These are phyloP conservation scores for Spathaspora sp. DNA, from an alignment of 1,139 yeast genomes.

Conservation along the genomic window DNA sequence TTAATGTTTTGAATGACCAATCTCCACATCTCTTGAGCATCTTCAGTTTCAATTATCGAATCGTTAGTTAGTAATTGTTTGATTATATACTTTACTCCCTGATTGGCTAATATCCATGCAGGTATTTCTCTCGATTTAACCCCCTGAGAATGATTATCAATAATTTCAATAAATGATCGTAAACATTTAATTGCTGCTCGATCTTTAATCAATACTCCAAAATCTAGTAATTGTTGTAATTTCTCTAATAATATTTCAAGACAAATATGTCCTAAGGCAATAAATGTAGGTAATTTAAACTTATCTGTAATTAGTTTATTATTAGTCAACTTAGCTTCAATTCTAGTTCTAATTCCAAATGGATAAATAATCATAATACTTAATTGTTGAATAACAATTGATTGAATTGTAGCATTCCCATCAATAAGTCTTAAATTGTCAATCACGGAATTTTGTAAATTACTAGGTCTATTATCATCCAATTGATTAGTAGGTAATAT, in stretches of 20 bases:
- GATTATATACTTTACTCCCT: constrained; percentile 26
- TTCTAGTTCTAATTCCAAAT: constrained; percentile 56
- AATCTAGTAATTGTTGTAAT: constrained; percentile 26
- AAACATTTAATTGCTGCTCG: constrained; percentile 38
- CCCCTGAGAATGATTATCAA: constrained; percentile 38
- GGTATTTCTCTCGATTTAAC: constrained; percentile 21
- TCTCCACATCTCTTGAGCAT: constrained; percentile 42
- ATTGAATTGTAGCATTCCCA: constrained; percentile 30
- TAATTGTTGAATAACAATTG: constrained; percentile 52
- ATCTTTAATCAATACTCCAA: constrained; percentile 40
- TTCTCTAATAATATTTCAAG: constrained; percentile 40
- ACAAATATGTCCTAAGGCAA: constrained; percentile 57
- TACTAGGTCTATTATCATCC: constrained; percentile 44
- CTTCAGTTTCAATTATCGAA: constrained; percentile 7
- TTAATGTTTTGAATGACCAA: constrained; percentile 42
- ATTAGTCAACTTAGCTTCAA: constrained; percentile 34
- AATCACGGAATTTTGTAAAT: constrained; percentile 53
- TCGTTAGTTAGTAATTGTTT: constrained; percentile 17
- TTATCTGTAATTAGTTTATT: constrained; percentile 23
- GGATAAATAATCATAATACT: constrained; percentile 56
- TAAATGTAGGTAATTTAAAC: constrained; percentile 63
- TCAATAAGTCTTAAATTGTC: constrained; percentile 40
- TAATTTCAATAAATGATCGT: constrained; percentile 25
- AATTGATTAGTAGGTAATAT: constrained; percentile 48
- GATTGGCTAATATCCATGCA: constrained; percentile 48